These are phyloP conservation scores for Pseudoscleropodium purum DNA, from an alignment of 225 moss, liverwort and hornwort species.

Conservation along the genomic window DNA sequence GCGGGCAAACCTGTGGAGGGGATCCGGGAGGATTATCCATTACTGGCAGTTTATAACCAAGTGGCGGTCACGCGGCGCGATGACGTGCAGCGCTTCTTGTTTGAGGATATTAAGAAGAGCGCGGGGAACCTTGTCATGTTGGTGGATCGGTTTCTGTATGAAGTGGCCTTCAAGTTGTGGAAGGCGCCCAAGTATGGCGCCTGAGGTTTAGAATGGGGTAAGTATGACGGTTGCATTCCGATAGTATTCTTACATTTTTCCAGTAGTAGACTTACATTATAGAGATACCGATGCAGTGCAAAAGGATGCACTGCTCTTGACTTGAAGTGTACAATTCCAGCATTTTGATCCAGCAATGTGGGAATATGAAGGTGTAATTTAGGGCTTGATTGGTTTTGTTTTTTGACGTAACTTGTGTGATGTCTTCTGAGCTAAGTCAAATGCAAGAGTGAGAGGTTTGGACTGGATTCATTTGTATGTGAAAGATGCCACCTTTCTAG, in stretches of 20 bases:
- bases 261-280: not conserved
- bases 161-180: conserved; percentile 98
- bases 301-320: not conserved
- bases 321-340: not conserved
- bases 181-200: conserved; percentile 96
- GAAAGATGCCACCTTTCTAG: not conserved
- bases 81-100: conserved; percentile 46
- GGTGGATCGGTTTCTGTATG: conserved; percentile 73
- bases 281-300: not conserved
- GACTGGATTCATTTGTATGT: not conserved
- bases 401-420: not conserved
- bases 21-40: conserved; percentile 72
- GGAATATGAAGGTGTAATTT: not conserved
- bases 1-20: conserved; percentile 60
- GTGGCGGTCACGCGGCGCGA: conserved; percentile 88
- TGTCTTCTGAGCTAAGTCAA: not conserved
- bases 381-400: not conserved
- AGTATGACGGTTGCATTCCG: not conserved
- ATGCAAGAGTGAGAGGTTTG: not conserved
- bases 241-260: not conserved
- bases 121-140: conserved; percentile 74
- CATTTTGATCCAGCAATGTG: not conserved
- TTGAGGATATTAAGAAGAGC: conserved; percentile 61
- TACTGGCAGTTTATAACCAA: conserved; percentile 70
- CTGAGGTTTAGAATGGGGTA: conserved; percentile 18